Evolutionary conservation across 495 filamentous ascomycete genomes (phyloP), one percentile per base, ranked within the genome.

Genomic region (Articulospora tetracladia): DNA sequence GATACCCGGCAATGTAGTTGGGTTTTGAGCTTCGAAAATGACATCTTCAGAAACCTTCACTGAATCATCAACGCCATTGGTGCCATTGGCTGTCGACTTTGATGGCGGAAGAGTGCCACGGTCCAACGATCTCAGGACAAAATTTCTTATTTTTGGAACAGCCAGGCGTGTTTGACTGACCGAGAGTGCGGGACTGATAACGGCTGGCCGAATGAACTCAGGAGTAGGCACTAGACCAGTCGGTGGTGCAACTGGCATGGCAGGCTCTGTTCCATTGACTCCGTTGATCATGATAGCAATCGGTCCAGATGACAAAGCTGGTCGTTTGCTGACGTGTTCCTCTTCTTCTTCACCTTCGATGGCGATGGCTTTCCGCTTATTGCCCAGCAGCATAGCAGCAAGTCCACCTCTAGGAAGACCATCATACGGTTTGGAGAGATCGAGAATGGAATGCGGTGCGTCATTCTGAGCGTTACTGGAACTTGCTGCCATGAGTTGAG

Each of bases 391-490:
- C 70, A 99, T 80, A 17, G 89, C 78, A 4, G 89, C 83, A 41
- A 99, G 77, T 0, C 94, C 94, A 28, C 95, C 95, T 68, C 90
- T 90, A 0, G 94, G 94, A 39, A 97, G 75, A 12, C 94, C 93
- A 70, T 98, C 94, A 62, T 89, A 97, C 1, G 94, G 95, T 68
- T 94, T 96, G 25, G 92, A 94, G 2, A 98, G 79, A 68, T 99
- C 94, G 17, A 99, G 77, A 47, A 92, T 87, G 20, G 88, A 89
- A 65, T 93, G 90, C 2, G 93, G 91, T 1, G 88, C 78, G 61
- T 96, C 92, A 48, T 79, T 83, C 57, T 83, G 78, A 30, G 84
- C 80, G 28, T 77, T 79, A 44, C 79, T 84, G 7, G 79, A 77
- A 44, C 80, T 80, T 2, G 90, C 86, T 30, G 91, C 87, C 65